phyloP scores from a whole-genome alignment of 148 eudicot genomes.

The Fagopyrum homotropicum region DNA sequence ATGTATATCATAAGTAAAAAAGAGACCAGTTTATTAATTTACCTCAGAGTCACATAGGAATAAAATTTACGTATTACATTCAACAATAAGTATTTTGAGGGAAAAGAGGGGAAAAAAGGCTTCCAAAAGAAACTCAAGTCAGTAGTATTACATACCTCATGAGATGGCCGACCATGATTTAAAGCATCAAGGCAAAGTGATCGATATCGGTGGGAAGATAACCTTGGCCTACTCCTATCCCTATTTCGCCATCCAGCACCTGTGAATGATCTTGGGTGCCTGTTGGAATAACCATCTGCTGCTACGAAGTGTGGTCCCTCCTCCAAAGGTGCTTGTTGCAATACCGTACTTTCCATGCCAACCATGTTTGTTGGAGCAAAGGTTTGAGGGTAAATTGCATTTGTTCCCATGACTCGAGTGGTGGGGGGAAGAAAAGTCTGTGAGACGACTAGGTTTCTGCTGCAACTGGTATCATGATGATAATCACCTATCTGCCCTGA shows the following conservation, averaged over 20 bases:
- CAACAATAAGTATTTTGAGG: too few species aligned
- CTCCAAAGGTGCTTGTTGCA: constrained; percentile 30
- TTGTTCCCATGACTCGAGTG: constrained; percentile 40
- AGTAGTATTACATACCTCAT: constrained; percentile 38
- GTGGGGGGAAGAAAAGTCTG: constrained; percentile 18
- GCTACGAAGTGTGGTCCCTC: constrained; percentile 39
- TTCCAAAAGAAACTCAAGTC: neutral
- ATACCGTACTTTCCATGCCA: constrained; percentile 30
- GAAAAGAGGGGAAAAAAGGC: too few species aligned
- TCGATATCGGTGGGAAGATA: constrained; percentile 53
- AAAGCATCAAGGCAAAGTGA: constrained; percentile 37
- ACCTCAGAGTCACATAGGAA: too few species aligned
- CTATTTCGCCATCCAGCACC: constrained; percentile 46
- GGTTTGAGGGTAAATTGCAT: constrained; percentile 42
- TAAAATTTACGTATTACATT: too few species aligned
- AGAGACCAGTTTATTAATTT: too few species aligned
- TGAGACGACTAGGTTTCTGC: too few species aligned
- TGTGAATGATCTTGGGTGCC: constrained; percentile 50
- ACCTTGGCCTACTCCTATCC: constrained; percentile 58
- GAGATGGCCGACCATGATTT: constrained; percentile 33
- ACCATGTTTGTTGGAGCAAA: constrained; percentile 33
- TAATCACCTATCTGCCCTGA: too few species aligned
- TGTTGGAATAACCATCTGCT: constrained; percentile 44
- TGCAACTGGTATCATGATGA: too few species aligned
- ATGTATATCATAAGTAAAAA: too few species aligned